Base-by-base conservation (phyloP, 2,329 filamentous ascomycete genomes). In the Cercospora canescens region DNA sequence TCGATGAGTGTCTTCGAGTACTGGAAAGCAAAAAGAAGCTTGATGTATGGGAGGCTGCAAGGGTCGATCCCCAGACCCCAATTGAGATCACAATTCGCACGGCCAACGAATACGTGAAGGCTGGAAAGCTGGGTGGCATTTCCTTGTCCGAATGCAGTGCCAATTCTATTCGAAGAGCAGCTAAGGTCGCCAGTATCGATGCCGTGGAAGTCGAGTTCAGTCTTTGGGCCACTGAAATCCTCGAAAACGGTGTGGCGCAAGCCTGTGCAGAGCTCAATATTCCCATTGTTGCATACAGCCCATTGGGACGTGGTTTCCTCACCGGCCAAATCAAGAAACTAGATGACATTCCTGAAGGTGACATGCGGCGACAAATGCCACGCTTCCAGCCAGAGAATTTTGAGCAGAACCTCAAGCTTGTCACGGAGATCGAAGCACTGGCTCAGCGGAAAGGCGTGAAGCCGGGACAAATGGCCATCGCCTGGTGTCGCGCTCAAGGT, bases 251-350 rank as follows among this genome's bases (percentile, higher is more conserved):
- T 18, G 81, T 89, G 1, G 84, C 85, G 2, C 74, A 80, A 61
- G 81, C 84, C 1, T 89, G 87, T 67, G 83, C 81, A 1, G 84
- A 94, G 74, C 78, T 90, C 54, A 80, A 83, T 55, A 92, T 94
- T 66, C 88, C 90, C 0, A 80, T 94, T 56, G 79, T 92, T 37
- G 90, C 89, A 0, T 94, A 93, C 78, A 89, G 89, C 52, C 91
- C 91, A 1, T 81, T 93, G 0, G 88, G 90, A 4, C 81, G 86
- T 28, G 88, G 88, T 1, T 85, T 87, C 79, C 71, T 89, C 62
- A 85, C 85, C 0, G 85, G 86, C 1, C 75, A 83, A 68, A 78
- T 86, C 72, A 84, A 81, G 73, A 80, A 76, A 6, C 68, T 72
- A 1, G 81, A 84, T 1, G 89, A 91, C 70, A 78, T 91, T 39